Evolutionary conservation across 495 filamentous ascomycete genomes (phyloP).

Genomic region (Aspergillus sclerotiicarbonarius): DNA sequence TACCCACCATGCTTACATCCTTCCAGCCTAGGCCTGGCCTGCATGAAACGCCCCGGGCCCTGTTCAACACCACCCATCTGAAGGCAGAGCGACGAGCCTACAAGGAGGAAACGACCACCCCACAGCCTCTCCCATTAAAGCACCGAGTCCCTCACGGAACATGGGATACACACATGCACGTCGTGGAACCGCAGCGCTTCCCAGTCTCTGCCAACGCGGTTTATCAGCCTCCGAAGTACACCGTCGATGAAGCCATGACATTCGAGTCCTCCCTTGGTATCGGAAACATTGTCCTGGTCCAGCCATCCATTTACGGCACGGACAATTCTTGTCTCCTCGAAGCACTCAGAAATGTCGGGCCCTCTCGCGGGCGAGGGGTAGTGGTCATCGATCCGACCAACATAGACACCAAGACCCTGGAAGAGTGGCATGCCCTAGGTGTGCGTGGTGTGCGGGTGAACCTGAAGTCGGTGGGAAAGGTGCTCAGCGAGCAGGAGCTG

Average conservation of each 20-base stretch:
- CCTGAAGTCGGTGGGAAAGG: constrained; percentile 43
- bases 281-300: constrained; percentile 48
- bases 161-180: constrained; percentile 57
- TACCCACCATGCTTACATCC: constrained; percentile 14
- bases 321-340: constrained; percentile 54
- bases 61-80: neutral
- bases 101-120: neutral
- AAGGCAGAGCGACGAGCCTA: neutral
- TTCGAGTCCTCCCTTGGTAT: constrained; percentile 42
- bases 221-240: constrained; percentile 39
- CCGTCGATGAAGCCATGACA: constrained; percentile 35
- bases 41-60: neutral
- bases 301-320: constrained; percentile 50
- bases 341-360: constrained; percentile 38
- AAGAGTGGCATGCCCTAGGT: constrained; percentile 46
- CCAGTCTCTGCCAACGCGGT: constrained; percentile 35
- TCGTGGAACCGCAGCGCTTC: constrained; percentile 43
- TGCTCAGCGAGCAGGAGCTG: constrained; percentile 34
- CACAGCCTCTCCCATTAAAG: constrained; percentile 17
- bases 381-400: constrained; percentile 48
- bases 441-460: constrained; percentile 53
- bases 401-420: constrained; percentile 31
- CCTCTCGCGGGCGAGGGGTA: constrained; percentile 45
- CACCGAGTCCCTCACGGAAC: constrained; percentile 33
- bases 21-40: constrained; percentile 13